Evolutionary conservation across 2,329 filamentous ascomycete species (phyloP), one percentile per base, ranked within the genome.

Genomic region (Pleurostoma richardsiae): DNA sequence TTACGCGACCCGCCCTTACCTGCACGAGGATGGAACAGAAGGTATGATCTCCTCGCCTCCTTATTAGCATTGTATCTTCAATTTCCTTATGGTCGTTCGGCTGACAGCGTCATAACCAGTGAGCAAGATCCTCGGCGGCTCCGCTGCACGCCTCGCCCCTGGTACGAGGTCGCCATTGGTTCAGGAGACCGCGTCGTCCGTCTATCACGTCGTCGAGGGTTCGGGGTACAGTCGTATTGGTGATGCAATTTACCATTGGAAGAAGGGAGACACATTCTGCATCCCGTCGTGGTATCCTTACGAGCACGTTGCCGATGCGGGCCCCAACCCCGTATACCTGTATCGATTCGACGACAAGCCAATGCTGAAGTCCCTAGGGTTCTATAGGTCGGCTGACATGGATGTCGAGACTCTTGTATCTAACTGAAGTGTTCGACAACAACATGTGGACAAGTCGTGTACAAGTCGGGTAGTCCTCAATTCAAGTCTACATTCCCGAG

Each of bases 261-360:
- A 71, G 48, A 56, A 64, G 39, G 71, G 74, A 3, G 77, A 81
- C 54, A 80, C 74, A 0, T 80, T 81, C 48, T 76, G 72, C 50
- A 62, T 81, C 10, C 77, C 77, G 0, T 57, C 74, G 0, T 80
- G 77, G 77, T 59, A 76, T 43, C 55, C 49, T 10, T 77, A 74
- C 49, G 65, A 75, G 54, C 74, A 79, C 52, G 67, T 68, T 45
- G 70, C 74, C 2, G 58, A 58, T 10, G 54, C 46, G 2, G 43
- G 47, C 1, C 50, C 48, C 3, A 54, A 61, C 31, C 60, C 59
- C 1, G 70, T 71, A 0, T 80, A 80, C 53, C 50, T 80, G 29
- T 79, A 77, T 49, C 63, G 71, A 0, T 79, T 80, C 49, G 69
- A 78, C 51, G 77, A 81, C 51, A 73, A 70, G 60, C 76, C 76